Evolutionary conservation across 192 early-diverging fungal genomes (phyloP), one percentile per base, ranked within the genome.

Genomic region (Fimicolochytrium jonesii): DNA sequence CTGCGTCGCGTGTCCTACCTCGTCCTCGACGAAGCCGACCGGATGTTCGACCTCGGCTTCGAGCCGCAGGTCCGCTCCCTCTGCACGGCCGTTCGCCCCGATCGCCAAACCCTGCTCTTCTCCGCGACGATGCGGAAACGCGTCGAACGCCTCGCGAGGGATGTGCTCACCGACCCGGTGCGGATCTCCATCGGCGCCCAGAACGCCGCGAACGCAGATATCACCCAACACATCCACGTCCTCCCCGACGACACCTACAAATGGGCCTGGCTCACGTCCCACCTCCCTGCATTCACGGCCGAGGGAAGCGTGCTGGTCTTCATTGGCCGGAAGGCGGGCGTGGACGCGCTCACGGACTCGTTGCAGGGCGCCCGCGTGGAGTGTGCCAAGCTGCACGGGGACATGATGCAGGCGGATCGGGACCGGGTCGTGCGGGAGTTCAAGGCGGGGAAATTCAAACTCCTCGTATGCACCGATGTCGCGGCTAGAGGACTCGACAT

Each of bases 401-500:
- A 91, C 68, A 69, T 92, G 76, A 50, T 74, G 23, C 91, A 93
- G 67, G 59, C 65, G 18, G 88, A 92, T 43, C 85, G 91, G 44
- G 89, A 93, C 49, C 76, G 77, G 29, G 84, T 89, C 7, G 56
- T 93, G 6, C 67, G 67, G 20, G 85, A 90, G 45, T 90, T 86
- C 68, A 88, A 87, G 56, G 48, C 59, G 5, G 80, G 69, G 6
- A 75, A 73, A 37, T 74, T 85, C 31, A 78, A 81, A 3, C 71
- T 87, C 2, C 56, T 90, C 20, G 82, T 88, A 13, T 80, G 84
- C 4, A 72, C 60, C 1, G 74, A 68, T 17, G 67, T 70, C 2
- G 68, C 72, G 30, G 88, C 87, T 7, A 77, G 91, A 34, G 91
- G 91, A 36, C 74, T 93, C 22, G 91, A 93, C 64, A 90, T 93